Base-by-base conservation (phyloP, 805 yeast species). In the Yarrowia sp. region DNA sequence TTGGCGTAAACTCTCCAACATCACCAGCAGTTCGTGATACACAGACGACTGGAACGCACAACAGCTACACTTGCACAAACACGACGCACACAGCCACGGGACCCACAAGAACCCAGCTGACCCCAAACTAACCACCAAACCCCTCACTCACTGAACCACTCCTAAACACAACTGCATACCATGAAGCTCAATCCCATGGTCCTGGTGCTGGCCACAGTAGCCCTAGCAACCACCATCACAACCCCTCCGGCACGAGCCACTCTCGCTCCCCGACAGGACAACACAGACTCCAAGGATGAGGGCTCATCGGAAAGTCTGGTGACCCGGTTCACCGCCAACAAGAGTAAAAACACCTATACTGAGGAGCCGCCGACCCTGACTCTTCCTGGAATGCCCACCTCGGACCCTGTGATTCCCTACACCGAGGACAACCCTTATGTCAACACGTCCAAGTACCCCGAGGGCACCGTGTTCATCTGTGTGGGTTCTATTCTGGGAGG, bases 401-500 rank as follows among this genome's bases (percentile, higher is more conserved):
- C 31, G 4, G 35, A 39, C 7, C 61, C 61, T 17, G 45, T 38
- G 9, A 58, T 58, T 14, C 64, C 64, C 22, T 32, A 33, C 42
- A 58, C 51, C 10, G 51, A 18, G 6, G 76, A 80, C 58, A 90
- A 90, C 74, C 96, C 96, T 10, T 86, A 81, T 70, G 79, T 90
- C 17, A 75, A 81, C 69, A 74, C 77, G 51, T 75, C 85, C 6
- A 72, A 72, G 18, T 78, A 80, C 51, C 90, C 92, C 1, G 80
- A 83, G 53, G 96, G 96, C 1, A 88, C 95, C 0, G 92, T 91
- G 2, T 90, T 90, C 75, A 90, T 91, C 61, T 88, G 89, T 0
- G 88, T 90, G 47, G 96, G 96, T 1, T 79, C 87, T 10, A 79
- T 86, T 42, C 84, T 86, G 4, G 89, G 86, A 0, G 85, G 84